These are phyloP conservation scores for Sechiopsis laciniata DNA, from an alignment of 306 rosid genomes.

Conservation along the genomic window DNA sequence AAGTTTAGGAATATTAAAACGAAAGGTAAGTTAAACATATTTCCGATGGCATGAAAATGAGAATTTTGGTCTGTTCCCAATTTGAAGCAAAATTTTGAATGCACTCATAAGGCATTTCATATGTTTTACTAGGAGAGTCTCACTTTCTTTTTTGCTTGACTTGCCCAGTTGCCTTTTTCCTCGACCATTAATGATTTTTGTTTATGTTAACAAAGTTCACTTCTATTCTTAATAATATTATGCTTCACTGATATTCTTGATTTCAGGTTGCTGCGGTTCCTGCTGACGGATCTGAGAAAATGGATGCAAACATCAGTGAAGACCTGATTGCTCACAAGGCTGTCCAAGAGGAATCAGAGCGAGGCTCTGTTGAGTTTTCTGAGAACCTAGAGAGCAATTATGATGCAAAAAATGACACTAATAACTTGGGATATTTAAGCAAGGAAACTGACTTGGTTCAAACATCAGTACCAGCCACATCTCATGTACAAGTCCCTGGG, in stretches of 20 bases:
- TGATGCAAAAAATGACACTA: conserved; percentile 35
- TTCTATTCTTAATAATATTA: not conserved
- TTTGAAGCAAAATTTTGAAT: not conserved
- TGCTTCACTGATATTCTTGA: not conserved
- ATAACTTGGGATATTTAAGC: conserved; percentile 27
- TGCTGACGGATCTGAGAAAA: conserved; percentile 38
- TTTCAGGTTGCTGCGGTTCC: conserved; percentile 39
- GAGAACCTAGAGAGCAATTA: conserved; percentile 31
- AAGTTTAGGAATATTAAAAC: not conserved
- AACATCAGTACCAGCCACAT: conserved; percentile 32
- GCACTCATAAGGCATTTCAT: not conserved
- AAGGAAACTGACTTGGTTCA: conserved; percentile 38
- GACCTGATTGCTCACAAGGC: conserved; percentile 37
- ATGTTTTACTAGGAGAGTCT: not conserved
- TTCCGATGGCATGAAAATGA: not conserved
- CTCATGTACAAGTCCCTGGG: conserved; percentile 35
- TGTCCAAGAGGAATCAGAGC: conserved; percentile 34
- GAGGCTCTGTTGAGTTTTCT: conserved; percentile 29
- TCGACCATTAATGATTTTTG: not conserved
- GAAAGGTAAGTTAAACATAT: not conserved
- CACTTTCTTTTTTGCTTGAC: not conserved
- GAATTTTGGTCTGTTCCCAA: not conserved
- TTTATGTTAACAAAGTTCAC: not conserved
- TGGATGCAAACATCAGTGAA: conserved; percentile 27
- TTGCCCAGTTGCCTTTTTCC: conserved; percentile 5